Base-by-base conservation (phyloP, 805 yeast genomes). In the Ogataea saltuana region DNA sequence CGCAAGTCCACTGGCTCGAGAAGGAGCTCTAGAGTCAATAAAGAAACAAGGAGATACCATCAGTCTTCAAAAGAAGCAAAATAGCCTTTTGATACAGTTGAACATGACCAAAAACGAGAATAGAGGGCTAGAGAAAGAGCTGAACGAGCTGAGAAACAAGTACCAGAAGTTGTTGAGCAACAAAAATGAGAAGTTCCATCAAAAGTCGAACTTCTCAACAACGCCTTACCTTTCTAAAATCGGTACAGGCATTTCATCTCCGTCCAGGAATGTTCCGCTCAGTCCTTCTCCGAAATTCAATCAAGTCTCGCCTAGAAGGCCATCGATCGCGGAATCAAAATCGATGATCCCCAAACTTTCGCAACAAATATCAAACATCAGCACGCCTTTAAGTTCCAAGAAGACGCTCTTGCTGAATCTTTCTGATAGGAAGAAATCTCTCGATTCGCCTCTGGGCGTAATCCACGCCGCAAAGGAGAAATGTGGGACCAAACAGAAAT, bases 161-260 rank as follows among this genome's bases (percentile, higher is more conserved):
- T 23, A 40, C 10, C 39, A 46, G 26, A 40, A 42, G 28, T 10
- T 15, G 9, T 23, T 37, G 19, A 30, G 28, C 25, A 22, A 18
- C 41, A 32, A 23, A 13, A 30, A 33, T 19, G 52, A 33, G 10
- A 33, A 20, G 18, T 33, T 32, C 10, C 49, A 33, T 9, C 41
- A 41, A 25, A 41, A 32, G 13, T 29, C 45, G 3, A 46, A 38
- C 10, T 50, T 56, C 26, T 53, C 59, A 6, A 50, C 57, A 1
- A 56, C 60, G 8, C 60, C 60, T 11, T 49, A 49, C 25, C 26
- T 55, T 10, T 42, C 50, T 7, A 54, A 45, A 21, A 45, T 50
- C 2, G 33, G 21, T 4, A 6, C 19, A 15, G 31, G 42, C n/a
- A n/a, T 13, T 16, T 8, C 29, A 11, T 10, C 41, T 17, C 13